Evolutionary conservation across 2,329 filamentous ascomycete genomes (phyloP).

Genomic region (Pseudocercospora vitis): DNA sequence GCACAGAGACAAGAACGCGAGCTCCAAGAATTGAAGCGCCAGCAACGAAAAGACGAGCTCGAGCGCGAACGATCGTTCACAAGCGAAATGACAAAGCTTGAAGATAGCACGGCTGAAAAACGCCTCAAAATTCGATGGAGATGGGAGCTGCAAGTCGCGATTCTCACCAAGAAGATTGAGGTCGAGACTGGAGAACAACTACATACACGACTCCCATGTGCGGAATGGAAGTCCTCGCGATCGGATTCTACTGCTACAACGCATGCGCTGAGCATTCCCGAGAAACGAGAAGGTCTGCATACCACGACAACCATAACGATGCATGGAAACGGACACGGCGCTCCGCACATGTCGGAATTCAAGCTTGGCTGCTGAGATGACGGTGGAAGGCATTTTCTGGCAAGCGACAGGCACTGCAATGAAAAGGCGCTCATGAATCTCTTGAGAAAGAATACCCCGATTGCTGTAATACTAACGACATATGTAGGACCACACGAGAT

Average conservation of each 20-base stretch:
- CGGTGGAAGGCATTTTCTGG: neutral
- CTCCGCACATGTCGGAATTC: slow-evolving; percentile 15
- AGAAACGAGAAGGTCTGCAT: neutral
- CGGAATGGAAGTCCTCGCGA: slow-evolving; percentile 19
- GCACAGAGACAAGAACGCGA: slow-evolving; percentile 44
- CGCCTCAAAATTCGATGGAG: slow-evolving; percentile 37
- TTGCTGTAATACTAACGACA: too few relatives aligned
- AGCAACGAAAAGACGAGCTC: slow-evolving; percentile 38
- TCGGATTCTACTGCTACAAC: slow-evolving; percentile 9
- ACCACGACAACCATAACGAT: slow-evolving; percentile 6
- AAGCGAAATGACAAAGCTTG: slow-evolving; percentile 21
- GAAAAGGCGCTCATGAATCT: neutral
- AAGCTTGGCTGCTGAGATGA: slow-evolving; percentile 10
- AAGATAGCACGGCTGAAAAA: slow-evolving; percentile 36
- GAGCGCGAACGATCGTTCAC: slow-evolving; percentile 37
- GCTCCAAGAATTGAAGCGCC: slow-evolving; percentile 37
- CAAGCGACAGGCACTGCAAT: neutral
- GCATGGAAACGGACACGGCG: slow-evolving; percentile 3
- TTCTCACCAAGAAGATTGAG: slow-evolving; percentile 38
- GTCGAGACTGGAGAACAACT: slow-evolving; percentile 16
- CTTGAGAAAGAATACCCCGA: too few relatives aligned
- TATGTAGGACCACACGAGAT: too few relatives aligned
- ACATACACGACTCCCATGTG: slow-evolving; percentile 16
- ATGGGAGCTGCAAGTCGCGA: slow-evolving; percentile 45
- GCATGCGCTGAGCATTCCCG: neutral